Evolutionary conservation across 257 asterid genomes (phyloP).

Genomic region (Nemophila menziesii): DNA sequence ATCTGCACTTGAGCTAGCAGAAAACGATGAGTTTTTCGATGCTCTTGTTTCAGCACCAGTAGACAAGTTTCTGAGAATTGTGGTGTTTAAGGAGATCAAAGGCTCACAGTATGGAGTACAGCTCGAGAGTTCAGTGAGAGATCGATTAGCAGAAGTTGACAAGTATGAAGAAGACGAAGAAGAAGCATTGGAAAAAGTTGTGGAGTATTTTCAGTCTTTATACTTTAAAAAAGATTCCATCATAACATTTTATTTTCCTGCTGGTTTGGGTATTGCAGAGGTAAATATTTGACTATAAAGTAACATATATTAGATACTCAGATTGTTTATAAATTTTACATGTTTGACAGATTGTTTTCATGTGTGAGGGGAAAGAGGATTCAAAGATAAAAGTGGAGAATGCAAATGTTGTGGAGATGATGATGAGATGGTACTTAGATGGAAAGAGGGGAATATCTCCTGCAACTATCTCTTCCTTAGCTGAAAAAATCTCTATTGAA

Average conservation of each 20-base stretch:
- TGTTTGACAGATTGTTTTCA: constrained; percentile 35
- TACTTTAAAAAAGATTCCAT: constrained; percentile 48
- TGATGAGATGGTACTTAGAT: constrained; percentile 77
- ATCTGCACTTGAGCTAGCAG: constrained; percentile 35
- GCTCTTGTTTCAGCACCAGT: constrained; percentile 65
- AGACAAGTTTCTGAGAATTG: constrained; percentile 54
- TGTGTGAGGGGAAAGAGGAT: constrained; percentile 46
- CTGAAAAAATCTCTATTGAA: constrained; percentile 28
- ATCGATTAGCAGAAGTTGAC: constrained; percentile 62
- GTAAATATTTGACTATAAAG: constrained; percentile 8
- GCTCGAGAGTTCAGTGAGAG: constrained; percentile 67
- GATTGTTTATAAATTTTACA: not conserved
- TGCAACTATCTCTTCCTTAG: constrained; percentile 55
- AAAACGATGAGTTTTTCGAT: constrained; percentile 64
- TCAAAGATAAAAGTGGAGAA: constrained; percentile 56
- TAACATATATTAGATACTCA: not conserved
- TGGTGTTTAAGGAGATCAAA: constrained; percentile 91
- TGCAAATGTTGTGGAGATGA: constrained; percentile 62
- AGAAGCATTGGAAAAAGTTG: constrained; percentile 47
- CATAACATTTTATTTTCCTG: constrained; percentile 51
- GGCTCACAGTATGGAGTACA: constrained; percentile 88
- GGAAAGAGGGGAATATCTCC: constrained; percentile 59
- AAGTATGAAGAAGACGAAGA: constrained; percentile 82
- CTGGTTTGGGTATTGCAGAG: constrained; percentile 34
- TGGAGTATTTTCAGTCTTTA: constrained; percentile 58